Evolutionary conservation across 2,329 filamentous ascomycete genomes (phyloP).

Genomic region (Fusarium chuoi): DNA sequence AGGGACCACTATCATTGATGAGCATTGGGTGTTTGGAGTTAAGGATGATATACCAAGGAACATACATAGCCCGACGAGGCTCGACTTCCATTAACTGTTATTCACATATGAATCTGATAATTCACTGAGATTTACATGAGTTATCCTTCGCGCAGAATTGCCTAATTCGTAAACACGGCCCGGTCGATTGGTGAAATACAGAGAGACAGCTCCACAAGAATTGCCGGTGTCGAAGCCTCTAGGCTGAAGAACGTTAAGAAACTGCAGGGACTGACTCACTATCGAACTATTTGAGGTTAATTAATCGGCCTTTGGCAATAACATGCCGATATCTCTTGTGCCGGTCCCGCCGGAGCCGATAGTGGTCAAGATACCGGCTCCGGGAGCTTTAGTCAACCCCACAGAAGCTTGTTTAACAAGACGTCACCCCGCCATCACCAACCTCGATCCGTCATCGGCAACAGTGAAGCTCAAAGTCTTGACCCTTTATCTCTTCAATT

Average conservation of each 20-base stretch:
- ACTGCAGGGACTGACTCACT: background rate
- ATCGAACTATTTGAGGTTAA: background rate
- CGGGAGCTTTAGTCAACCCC: slow-evolving; percentile 35
- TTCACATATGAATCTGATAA: background rate
- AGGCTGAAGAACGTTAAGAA: background rate
- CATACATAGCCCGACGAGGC: slow-evolving; percentile 13
- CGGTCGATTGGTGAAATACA: background rate
- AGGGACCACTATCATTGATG: slow-evolving; percentile 23
- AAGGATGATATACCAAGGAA: slow-evolving; percentile 34
- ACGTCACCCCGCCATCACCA: slow-evolving; percentile 42
- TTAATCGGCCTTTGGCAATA: background rate
- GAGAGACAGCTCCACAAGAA: background rate
- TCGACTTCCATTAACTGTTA: slow-evolving; percentile 3
- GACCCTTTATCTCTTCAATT: background rate
- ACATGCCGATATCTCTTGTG: slow-evolving; percentile 2
- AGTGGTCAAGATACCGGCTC: slow-evolving; percentile 33
- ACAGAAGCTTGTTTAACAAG: slow-evolving; percentile 38
- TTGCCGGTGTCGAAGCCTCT: background rate
- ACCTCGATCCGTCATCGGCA: slow-evolving; percentile 11
- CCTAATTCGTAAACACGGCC: slow-evolving; percentile 5
- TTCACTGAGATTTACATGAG: background rate
- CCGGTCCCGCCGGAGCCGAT: slow-evolving; percentile 28
- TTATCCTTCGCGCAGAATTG: slow-evolving; percentile 4
- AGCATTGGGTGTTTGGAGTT: slow-evolving; percentile 37
- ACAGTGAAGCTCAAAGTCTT: background rate